These are phyloP conservation scores for Pugionium cornutum DNA, from an alignment of 345 rosid genomes.

Conservation along the genomic window DNA sequence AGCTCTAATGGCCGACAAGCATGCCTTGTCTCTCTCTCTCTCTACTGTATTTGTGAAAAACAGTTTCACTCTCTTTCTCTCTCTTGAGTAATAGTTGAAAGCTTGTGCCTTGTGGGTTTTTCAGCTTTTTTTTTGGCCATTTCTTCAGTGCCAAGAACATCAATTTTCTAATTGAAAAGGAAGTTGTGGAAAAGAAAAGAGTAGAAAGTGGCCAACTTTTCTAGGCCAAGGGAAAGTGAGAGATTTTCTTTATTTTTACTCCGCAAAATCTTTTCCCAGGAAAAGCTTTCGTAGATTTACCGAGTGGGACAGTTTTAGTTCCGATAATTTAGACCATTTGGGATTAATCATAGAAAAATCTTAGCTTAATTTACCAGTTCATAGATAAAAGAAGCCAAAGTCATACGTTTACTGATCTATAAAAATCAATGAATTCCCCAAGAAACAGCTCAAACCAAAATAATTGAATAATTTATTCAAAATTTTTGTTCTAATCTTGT, in stretches of 20 bases:
- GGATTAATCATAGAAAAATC: neutral
- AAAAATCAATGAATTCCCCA: too few relatives aligned
- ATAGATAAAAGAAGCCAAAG: too few relatives aligned
- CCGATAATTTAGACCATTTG: slow-evolving; percentile 23
- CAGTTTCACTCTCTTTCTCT: slow-evolving; percentile 23
- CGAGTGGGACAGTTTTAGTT: slow-evolving; percentile 45
- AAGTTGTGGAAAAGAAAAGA: slow-evolving; percentile 17
- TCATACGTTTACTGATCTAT: too few relatives aligned
- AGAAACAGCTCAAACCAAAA: too few relatives aligned
- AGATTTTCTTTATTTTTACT: slow-evolving; percentile 21
- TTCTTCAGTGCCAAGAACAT: slow-evolving; percentile 43
- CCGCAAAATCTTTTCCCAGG: slow-evolving; percentile 10
- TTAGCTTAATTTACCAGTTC: too few relatives aligned
- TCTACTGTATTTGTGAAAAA: slow-evolving; percentile 36
- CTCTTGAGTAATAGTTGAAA: slow-evolving; percentile 22
- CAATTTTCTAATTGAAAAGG: slow-evolving; percentile 40
- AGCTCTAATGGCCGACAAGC: slow-evolving; percentile 46
- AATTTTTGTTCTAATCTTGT: too few relatives aligned
- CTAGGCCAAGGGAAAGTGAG: slow-evolving; percentile 27
- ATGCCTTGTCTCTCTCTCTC: slow-evolving; percentile 48
- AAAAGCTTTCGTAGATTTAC: slow-evolving; percentile 25
- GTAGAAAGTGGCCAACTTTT: slow-evolving; percentile 39
- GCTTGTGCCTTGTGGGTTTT: slow-evolving; percentile 32
- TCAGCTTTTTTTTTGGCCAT: slow-evolving; percentile 29
- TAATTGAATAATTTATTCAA: too few relatives aligned